Evolutionary conservation across 2,329 filamentous ascomycete species (phyloP).

Genomic region (Drechslerella dactyloides): DNA sequence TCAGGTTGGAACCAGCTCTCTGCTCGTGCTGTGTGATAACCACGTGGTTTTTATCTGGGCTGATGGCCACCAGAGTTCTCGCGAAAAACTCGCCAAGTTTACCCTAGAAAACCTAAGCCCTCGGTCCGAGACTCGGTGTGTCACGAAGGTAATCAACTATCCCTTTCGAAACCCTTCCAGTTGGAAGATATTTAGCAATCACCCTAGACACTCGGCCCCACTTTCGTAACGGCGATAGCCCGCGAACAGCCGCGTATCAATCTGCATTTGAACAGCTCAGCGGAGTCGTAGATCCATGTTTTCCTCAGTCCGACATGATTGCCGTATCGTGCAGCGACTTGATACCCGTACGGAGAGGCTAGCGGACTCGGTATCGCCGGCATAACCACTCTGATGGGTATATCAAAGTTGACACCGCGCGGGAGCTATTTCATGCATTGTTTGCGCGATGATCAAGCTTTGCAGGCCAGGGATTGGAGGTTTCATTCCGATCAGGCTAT

Average conservation of each 20-base stretch:
- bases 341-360: neutral
- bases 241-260: neutral
- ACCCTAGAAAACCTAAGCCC: neutral
- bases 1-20: neutral
- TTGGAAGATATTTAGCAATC: constrained; percentile 2
- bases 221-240: constrained; percentile 11
- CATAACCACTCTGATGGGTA: constrained; percentile 26
- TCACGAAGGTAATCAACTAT: neutral
- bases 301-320: neutral
- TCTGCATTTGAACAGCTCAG: neutral
- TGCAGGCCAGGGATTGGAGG: constrained; percentile 31
- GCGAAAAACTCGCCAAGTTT: too few relatives aligned
- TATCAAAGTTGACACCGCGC: constrained; percentile 10
- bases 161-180: neutral
- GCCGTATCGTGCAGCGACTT: constrained; percentile 2
- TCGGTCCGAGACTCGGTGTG: neutral
- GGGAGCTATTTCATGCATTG: constrained; percentile 29
- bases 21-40: neutral
- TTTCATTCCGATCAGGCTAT: constrained; percentile 47
- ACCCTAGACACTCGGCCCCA: constrained; percentile 3
- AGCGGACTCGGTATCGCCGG: constrained; percentile 1
- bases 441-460: constrained; percentile 34
- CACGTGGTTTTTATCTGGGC: neutral
- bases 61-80: neutral
- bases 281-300: neutral